Evolutionary conservation across 2,329 filamentous ascomycete genomes (phyloP).

Genomic region (Xylaria sp.): DNA sequence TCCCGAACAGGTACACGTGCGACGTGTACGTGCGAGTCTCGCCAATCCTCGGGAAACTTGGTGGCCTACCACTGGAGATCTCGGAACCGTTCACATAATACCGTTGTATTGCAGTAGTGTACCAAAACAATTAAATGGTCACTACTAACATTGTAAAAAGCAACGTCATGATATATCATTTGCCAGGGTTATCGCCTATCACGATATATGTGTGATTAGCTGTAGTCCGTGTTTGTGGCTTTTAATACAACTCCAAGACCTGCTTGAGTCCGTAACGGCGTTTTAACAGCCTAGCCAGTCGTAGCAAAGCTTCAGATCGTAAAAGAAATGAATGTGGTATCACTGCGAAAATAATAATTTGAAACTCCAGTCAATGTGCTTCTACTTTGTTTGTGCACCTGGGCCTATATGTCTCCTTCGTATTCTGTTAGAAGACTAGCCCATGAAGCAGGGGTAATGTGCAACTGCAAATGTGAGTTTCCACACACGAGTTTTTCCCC

Average conservation of each 20-base stretch:
- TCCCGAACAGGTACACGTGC: not conserved
- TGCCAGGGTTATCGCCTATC: not conserved
- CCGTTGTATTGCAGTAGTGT: not conserved
- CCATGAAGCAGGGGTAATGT: not conserved
- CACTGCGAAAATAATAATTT: not conserved
- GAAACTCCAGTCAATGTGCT: not conserved
- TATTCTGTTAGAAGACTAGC: not conserved
- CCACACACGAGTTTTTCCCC: not conserved
- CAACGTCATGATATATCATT: not conserved
- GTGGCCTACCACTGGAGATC: constrained; percentile 2
- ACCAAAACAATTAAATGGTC: not conserved
- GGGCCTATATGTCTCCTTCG: not conserved
- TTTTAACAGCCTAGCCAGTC: not conserved
- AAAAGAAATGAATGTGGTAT: not conserved
- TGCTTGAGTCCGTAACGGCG: too few species aligned
- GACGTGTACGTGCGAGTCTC: not conserved
- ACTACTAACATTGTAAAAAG: not conserved
- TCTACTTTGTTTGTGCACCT: not conserved
- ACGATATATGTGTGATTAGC: not conserved
- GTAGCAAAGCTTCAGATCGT: not conserved
- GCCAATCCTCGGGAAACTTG: too few species aligned
- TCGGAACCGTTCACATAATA: not conserved
- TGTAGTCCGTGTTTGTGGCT: not conserved
- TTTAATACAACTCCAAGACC: too few species aligned
- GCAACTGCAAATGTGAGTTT: not conserved